Evolutionary conservation across 176 grass and related monocot genomes (phyloP).

Genomic region (Dactylis glomerata): DNA sequence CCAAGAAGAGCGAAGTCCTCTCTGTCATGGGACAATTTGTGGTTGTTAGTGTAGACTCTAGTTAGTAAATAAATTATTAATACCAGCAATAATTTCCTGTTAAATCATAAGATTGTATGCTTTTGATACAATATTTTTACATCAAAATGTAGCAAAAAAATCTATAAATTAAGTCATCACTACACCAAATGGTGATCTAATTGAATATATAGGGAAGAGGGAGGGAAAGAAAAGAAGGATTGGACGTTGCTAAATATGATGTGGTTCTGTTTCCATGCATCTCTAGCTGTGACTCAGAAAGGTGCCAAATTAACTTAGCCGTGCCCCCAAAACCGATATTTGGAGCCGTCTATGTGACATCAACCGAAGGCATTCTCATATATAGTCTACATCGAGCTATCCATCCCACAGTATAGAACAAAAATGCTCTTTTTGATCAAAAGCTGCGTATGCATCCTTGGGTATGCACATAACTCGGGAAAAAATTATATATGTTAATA

Average conservation of each 20-base stretch:
- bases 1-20: too few species aligned
- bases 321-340: not conserved
- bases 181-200: not conserved
- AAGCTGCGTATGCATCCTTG: not conserved
- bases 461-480: not conserved
- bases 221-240: not conserved
- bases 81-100: not conserved
- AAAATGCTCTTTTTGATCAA: not conserved
- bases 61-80: not conserved
- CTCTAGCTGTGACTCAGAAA: not conserved
- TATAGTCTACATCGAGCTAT: not conserved
- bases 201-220: not conserved
- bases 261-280: not conserved
- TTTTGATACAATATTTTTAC: not conserved
- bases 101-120: not conserved
- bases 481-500: not conserved
- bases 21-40: not conserved
- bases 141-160: not conserved
- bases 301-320: not conserved
- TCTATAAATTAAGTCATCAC: not conserved
- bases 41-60: not conserved
- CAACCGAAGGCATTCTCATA: not conserved
- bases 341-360: not conserved
- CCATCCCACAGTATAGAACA: not conserved
- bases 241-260: constrained; percentile 12